A percentile compares a stretch with the other conserved stretches of the same genome.
phyloP scores from a whole-genome alignment of 108 stramenopile species.

The Epipyxis sp. region DNA sequence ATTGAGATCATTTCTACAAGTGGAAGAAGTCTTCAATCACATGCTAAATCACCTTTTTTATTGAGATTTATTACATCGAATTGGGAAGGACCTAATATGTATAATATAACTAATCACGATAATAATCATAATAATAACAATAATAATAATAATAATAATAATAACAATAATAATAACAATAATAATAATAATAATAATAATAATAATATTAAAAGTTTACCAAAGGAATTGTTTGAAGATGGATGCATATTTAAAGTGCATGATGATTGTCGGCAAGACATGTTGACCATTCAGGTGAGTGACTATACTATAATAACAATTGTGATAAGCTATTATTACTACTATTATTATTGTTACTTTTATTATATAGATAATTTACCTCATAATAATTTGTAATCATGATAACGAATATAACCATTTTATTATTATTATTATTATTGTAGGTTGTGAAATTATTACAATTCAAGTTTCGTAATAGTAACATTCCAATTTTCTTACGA shows the following conservation, averaged over 20 bases:
- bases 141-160: too few species aligned
- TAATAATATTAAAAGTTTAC: too few species aligned
- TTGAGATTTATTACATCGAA: not conserved
- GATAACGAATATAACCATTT: too few species aligned
- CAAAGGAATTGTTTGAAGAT: too few species aligned
- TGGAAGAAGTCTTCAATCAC: not conserved
- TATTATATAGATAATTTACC: not conserved
- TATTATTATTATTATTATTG: too few species aligned
- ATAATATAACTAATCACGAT: too few species aligned
- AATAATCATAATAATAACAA: too few species aligned
- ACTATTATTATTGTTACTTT: not conserved
- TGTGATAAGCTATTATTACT: too few species aligned
- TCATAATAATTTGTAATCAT: not conserved
- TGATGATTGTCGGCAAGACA: constrained; percentile 54
- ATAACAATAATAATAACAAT: too few species aligned
- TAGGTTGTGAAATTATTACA: constrained; percentile 23
- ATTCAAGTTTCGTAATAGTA: constrained; percentile 35
- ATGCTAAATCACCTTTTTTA: constrained; percentile 21
- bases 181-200: too few species aligned
- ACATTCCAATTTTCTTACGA: constrained; percentile 36
- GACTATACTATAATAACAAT: not conserved
- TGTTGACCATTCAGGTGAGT: constrained; percentile 43
- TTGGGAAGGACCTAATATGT: constrained; percentile 25
- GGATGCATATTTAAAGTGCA: constrained; percentile 51
- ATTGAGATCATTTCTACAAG: not conserved